These are phyloP conservation scores for Arxiozyma slooffiae DNA, from an alignment of 1,139 yeast species.

Conservation along the genomic window DNA sequence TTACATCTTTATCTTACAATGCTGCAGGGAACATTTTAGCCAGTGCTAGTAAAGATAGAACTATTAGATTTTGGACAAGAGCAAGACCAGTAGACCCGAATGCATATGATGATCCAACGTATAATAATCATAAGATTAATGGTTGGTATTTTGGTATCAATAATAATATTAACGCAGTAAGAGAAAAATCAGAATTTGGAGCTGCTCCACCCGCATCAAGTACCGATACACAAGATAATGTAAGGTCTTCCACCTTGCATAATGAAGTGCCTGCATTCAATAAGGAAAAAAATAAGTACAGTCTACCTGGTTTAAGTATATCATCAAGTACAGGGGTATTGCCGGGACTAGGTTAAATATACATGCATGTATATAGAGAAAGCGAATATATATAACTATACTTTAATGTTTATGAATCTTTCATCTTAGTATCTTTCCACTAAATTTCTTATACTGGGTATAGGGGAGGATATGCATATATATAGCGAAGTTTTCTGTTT, in stretches of 20 bases:
- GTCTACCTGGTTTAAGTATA: constrained; percentile 1
- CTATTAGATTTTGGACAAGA: constrained; percentile 92
- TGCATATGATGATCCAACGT: constrained; percentile 73
- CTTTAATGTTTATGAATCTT: neutral
- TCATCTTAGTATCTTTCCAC: neutral
- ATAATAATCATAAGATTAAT: constrained; percentile 59
- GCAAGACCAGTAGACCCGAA: constrained; percentile 83
- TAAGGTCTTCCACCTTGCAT: neutral
- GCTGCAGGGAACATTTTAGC: constrained; percentile 88
- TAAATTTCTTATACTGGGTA: too few relatives aligned
- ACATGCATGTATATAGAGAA: neutral
- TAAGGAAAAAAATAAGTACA: neutral
- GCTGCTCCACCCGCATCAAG: constrained; percentile 26
- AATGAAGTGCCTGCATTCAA: neutral
- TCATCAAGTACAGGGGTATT: neutral
- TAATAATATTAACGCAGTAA: constrained; percentile 50
- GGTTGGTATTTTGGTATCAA: constrained; percentile 68
- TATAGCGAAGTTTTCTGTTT: too few relatives aligned
- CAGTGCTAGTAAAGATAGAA: constrained; percentile 88
- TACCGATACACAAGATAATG: neutral
- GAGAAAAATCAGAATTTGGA: constrained; percentile 29
- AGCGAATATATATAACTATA: neutral
- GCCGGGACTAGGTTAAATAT: constrained; percentile 2
- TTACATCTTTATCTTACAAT: constrained; percentile 83
- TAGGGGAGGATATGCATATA: too few relatives aligned